Evolutionary conservation across 2,329 filamentous ascomycete genomes (phyloP).

Genomic region (Phaeomoniella chlamydospora): DNA sequence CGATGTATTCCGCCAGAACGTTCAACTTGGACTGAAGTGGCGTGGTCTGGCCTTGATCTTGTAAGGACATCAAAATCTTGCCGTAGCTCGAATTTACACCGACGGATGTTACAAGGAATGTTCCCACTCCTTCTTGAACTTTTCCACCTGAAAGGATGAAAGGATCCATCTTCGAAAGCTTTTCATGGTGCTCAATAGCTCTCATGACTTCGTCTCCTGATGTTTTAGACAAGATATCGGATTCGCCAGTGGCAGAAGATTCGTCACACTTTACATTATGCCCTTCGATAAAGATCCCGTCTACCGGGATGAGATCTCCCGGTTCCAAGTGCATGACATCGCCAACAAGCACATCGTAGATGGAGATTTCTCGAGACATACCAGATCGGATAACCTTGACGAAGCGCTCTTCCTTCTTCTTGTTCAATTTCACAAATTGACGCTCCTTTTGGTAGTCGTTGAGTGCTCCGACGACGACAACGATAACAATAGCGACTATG

Average conservation of each 20-base stretch:
- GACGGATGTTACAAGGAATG: conserved; percentile 60
- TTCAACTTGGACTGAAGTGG: conserved; percentile 68
- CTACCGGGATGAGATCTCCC: conserved; percentile 57
- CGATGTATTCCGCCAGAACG: conserved; percentile 63
- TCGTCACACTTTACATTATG: conserved; percentile 57
- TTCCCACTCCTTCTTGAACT: conserved; percentile 60
- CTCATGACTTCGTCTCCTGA: conserved; percentile 49
- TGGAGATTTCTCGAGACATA: conserved; percentile 51
- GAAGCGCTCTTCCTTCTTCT: conserved; percentile 61
- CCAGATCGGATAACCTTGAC: conserved; percentile 69
- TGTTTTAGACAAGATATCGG: conserved; percentile 55
- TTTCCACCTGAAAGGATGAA: conserved; percentile 73
- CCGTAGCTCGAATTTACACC: conserved; percentile 63
- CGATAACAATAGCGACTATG: conserved; percentile 60
- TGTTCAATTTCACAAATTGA: conserved; percentile 67
- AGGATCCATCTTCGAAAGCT: conserved; percentile 54
- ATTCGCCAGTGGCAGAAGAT: conserved; percentile 64
- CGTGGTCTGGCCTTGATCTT: conserved; percentile 63
- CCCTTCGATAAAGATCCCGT: conserved; percentile 55
- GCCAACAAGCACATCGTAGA: conserved; percentile 58
- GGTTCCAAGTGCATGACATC: conserved; percentile 61
- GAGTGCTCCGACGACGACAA: conserved; percentile 60
- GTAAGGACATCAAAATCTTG: conserved; percentile 64
- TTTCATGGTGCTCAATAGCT: conserved; percentile 45
- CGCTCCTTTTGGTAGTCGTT: conserved; percentile 76